Evolutionary conservation across 208 protist genomes (phyloP), one percentile per base, ranked within the genome.

Genomic region (Crithidia bombi): DNA sequence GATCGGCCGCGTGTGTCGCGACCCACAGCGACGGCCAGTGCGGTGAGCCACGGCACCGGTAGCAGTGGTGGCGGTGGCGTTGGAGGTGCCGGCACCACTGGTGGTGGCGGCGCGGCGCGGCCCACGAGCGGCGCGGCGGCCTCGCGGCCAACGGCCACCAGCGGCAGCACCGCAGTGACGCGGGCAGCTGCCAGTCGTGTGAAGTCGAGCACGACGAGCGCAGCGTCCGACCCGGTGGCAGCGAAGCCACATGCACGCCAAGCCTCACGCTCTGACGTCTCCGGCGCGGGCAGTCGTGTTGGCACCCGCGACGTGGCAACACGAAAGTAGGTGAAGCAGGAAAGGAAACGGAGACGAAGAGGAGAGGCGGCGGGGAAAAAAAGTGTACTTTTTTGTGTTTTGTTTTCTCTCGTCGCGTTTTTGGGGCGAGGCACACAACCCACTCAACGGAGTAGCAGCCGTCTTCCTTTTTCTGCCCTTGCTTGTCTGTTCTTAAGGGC

Each of bases 251-350:
- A 70, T 33, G 26, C 33, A 25, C 63, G 74, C 1, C 68, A 65
- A 14, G 49, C 46, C 11, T 47, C 59, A 6, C 69, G 66, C 35
- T 62, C 66, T 28, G 36, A 54, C 15, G 36, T 21, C 25, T 57
- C 65, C 39, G 65, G 39, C 15, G 19, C 57, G 9, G 73, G 69
- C 47, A 79, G 73, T 21, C 59, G 73, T 30, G 46, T 64, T 10
- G 64, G 49, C 28, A 67, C 57, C 17, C 63, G 64, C n/a, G 71
- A 77, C 35, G 64, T 44, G 28, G 64, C 47, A 0, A 30, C 54
- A 32, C 51, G 71, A 7, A 77, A 77, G 49, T 77, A 58, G 64
- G 3, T 17, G 19, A 23, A 33, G 7, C 49, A 33, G 49, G 57
- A 51, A 23, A 47, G 25, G 50, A 36, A 15, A 56, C n/a, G n/a